Percentiles rank a stretch among this genome's conserved stretches.
These are phyloP conservation scores for Colletotrichum spaethianum DNA, from an alignment of 2,329 filamentous ascomycete species.

Conservation along the genomic window DNA sequence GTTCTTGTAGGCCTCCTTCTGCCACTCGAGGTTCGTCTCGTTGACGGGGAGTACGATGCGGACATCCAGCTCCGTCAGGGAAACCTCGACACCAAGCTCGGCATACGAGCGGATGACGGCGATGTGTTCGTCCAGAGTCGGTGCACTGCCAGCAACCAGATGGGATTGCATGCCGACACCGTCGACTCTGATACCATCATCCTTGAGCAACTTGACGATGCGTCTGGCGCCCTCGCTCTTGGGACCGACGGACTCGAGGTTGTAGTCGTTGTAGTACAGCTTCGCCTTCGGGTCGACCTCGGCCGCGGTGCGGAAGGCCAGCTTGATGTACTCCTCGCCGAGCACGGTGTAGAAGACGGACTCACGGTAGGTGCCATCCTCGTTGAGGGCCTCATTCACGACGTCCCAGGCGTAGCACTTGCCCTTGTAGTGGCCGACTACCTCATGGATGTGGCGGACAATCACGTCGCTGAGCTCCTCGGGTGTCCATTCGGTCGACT, in stretches of 20 bases:
- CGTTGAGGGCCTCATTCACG: slow-evolving; percentile 74
- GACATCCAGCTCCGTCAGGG: slow-evolving; percentile 70
- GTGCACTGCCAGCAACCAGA: slow-evolving; percentile 67
- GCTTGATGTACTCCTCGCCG: slow-evolving; percentile 69
- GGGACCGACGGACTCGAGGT: slow-evolving; percentile 66
- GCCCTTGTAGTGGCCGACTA: slow-evolving; percentile 70
- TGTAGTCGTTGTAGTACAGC: slow-evolving; percentile 72
- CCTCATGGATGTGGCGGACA: slow-evolving; percentile 70
- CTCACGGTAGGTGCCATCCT: slow-evolving; percentile 67
- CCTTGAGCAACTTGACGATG: slow-evolving; percentile 61
- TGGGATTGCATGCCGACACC: slow-evolving; percentile 75
- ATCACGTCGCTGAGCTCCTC: slow-evolving; percentile 67
- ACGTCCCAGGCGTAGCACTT: slow-evolving; percentile 77
- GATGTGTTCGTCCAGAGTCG: slow-evolving; percentile 52
- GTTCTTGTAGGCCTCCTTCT: slow-evolving; percentile 47
- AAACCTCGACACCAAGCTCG: slow-evolving; percentile 63
- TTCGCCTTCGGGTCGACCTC: slow-evolving; percentile 69
- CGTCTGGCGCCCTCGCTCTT: slow-evolving; percentile 62
- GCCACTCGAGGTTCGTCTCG: slow-evolving; percentile 47
- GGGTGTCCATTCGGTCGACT: slow-evolving; percentile 65
- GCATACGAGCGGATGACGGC: slow-evolving; percentile 60
- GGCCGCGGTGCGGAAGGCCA: slow-evolving; percentile 70
- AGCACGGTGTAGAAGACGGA: slow-evolving; percentile 69
- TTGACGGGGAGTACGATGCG: slow-evolving; percentile 53
- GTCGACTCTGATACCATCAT: slow-evolving; percentile 69